Conservation (phyloP, 2,329 filamentous ascomycete genomes). For the Aschersonia sp. region DNA sequence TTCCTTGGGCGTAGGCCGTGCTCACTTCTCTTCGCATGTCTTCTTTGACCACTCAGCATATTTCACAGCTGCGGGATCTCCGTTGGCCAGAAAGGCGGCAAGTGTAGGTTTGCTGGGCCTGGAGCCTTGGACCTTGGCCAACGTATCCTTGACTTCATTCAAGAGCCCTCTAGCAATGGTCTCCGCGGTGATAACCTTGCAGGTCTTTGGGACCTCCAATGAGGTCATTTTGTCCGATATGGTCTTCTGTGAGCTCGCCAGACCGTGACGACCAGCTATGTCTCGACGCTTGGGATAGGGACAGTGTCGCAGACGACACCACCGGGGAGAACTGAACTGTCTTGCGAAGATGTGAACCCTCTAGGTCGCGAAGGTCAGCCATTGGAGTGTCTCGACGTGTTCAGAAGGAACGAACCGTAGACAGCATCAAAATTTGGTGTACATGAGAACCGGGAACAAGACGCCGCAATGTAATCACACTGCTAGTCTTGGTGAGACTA, state of each 20-base stretch:
- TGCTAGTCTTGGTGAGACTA: not conserved
- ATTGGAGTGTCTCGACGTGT: no score
- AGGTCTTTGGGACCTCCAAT: conserved; percentile 44
- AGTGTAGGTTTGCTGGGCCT: conserved; percentile 51
- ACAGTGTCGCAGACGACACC: not conserved
- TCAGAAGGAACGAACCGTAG: no score
- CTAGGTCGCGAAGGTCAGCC: no score
- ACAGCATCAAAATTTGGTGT: not conserved
- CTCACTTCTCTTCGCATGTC: conserved; percentile 92
- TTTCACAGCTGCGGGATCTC: conserved; percentile 77
- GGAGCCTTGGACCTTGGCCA: conserved; percentile 52
- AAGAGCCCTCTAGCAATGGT: conserved; percentile 74
- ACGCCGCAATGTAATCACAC: not conserved
- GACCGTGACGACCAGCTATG: not conserved
- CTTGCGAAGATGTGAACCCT: no score
- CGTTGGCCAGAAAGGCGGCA: conserved; percentile 83
- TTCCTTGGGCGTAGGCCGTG: conserved; percentile 3
- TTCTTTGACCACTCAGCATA: conserved; percentile 97
- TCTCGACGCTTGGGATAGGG: not conserved
- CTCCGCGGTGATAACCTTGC: conserved; percentile 85
- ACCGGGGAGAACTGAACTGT: not conserved
- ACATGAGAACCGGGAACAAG: not conserved
- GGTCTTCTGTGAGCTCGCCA: not conserved
- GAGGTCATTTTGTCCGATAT: conserved; percentile 11
- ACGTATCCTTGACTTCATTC: conserved; percentile 59